Base-by-base conservation (phyloP, 495 filamentous ascomycete genomes). In the Hypomontagnella submonticulosa region DNA sequence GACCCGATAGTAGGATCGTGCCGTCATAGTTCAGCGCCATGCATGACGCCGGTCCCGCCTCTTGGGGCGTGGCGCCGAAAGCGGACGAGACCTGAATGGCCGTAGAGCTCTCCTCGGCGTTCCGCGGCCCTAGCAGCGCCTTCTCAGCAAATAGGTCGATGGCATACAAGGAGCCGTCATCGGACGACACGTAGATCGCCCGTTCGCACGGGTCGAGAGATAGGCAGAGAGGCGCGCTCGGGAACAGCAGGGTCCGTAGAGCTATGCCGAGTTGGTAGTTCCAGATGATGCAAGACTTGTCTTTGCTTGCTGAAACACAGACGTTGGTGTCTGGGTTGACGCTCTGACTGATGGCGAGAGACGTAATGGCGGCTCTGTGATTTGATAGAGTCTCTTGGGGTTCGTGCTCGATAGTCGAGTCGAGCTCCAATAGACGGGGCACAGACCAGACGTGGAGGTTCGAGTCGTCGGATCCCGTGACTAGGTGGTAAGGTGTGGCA, bases 381-480 rank as follows among this genome's bases (percentile, higher is more conserved):
- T 89, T 88, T 5, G 90, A 88, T 43, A 97, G 84, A 4, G 86
- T 92, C 27, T 86, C 86, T 33, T 88, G 77, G 4, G 87, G 85
- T 62, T 84, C 82, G 56, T 78, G 80, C 61, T 82, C 80, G 56
- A 77, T 78, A 15, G 76, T 73, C 4, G 79, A 57, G 80, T 86
- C 64, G 69, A 87, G 68, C 77, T 88, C 72, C 6, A 97, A 81
- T 7, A 99, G 82, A 33, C 83, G 79, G 1, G 87, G 79, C 15
- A 97, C 69, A 4, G 91, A 92, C 95, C 95, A 98, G 53, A 97
- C 87, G 75, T 96, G 89, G 49, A 97, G 83, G 69, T 89, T 92
- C 11, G 94, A 91, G 73, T 98, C 95, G 60, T 89, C 81, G 7
- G 94, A 97, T 37, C 92, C 95, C 2, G 93, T 93, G 19, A 97